Evolutionary conservation across 768 basidiomycete genomes (phyloP).

Genomic region (Pulveroboletus frians): DNA sequence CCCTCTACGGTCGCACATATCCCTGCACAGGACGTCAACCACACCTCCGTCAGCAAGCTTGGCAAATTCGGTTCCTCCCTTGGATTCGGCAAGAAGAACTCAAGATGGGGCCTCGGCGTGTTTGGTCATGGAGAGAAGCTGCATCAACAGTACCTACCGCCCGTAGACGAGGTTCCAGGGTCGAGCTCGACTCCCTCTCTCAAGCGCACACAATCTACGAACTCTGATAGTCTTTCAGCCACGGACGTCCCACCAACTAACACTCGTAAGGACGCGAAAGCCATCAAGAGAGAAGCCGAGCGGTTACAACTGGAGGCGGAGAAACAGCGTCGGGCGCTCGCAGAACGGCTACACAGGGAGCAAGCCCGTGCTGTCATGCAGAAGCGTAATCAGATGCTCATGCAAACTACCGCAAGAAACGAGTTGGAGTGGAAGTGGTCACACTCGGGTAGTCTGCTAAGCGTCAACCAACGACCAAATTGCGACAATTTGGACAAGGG

Average conservation of each 20-base stretch:
- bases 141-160: conserved; percentile 55
- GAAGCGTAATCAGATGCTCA: conserved; percentile 76
- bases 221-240: conserved; percentile 65
- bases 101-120: conserved; percentile 62
- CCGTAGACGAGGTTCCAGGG: conserved; percentile 66
- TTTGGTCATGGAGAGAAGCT: conserved; percentile 70
- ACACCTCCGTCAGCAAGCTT: conserved; percentile 46
- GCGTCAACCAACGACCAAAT: conserved; percentile 32
- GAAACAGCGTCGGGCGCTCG: conserved; percentile 73
- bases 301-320: conserved; percentile 76
- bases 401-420: conserved; percentile 43
- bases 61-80: conserved; percentile 53
- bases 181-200: conserved; percentile 56
- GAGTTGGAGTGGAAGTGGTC: conserved; percentile 61
- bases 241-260: conserved; percentile 41
- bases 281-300: conserved; percentile 77
- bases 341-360: conserved; percentile 71
- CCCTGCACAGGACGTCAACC: conserved; percentile 35
- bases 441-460: conserved; percentile 40
- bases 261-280: conserved; percentile 58
- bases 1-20: conserved; percentile 32
- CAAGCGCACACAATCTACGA: conserved; percentile 75
- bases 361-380: conserved; percentile 90
- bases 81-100: conserved; percentile 64
- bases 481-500: conserved; percentile 35